Evolutionary conservation across 164 flowering plant species (phyloP), one percentile per base, ranked within the genome.

Genomic region (Vitis vinifera): DNA sequence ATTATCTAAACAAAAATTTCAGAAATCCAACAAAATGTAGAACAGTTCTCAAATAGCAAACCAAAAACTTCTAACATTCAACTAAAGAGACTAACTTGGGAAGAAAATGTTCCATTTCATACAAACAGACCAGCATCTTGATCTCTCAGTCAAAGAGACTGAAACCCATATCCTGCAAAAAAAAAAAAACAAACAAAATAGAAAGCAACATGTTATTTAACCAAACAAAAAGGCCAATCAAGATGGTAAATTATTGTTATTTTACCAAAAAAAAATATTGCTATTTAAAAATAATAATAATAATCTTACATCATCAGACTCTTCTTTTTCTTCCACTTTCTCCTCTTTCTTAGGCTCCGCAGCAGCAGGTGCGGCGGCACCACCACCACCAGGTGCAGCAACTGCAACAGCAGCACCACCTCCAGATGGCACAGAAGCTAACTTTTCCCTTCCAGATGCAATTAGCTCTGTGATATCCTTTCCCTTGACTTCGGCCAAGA

Each of bases 391-490:
- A 29, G 83, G 44, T 1, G 82, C 82, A 3, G 81, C 77, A 0
- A 67, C 82, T 1, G 71, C 81, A 76, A 58, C 86, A 4, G 68
- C 87, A 16, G 70, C 93, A 69, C 92, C 92, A 65, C 97, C 97
- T 68, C 94, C 92, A 23, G 86, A 66, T 0, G 98, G 98, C 2
- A 91, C 94, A 2, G 96, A 87, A 59, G 98, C 98, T 70, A 89
- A 66, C 86, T 92, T 92, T 73, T 88, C 96, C 76, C 93, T 81
- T 57, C 98, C 96, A 31, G 86, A 50, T 17, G 96, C 96, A 78
- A 92, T 83, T n/a, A 92, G 81, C 70, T 92, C 98, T 0, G 88
- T 78, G 27, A 91, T 70, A 47, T 92, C 91, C 60, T 91, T 92
- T 0, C 94, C 96, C 73, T 82, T 71, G 4, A 91, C 91, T 75